Evolutionary conservation across 306 rosid species (phyloP), one percentile per base, ranked within the genome.

Genomic region (Astragalus membranaceus): DNA sequence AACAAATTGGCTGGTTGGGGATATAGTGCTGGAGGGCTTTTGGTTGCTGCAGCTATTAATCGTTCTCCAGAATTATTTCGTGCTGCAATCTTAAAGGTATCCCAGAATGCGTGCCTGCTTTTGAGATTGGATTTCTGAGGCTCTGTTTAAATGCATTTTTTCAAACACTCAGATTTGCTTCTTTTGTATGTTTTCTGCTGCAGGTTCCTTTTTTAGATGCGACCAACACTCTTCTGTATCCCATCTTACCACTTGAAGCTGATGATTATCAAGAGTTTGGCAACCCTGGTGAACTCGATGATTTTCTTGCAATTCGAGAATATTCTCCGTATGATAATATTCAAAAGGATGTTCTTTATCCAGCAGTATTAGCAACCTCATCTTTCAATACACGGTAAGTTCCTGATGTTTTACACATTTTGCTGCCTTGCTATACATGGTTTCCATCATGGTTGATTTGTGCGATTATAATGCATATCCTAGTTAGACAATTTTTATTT

Each of bases 151-250:
- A 57, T 67, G 39, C 54, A 37, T 69, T 58, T 64, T 70, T 75
- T 71, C 20, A 13, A 51, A 58, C 47, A 14, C 66, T 61, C 49
- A 41, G 20, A 68, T 14, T 46, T 61, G 10, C 55, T 47, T 53
- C 17, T 63, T 44, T 47, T 16, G 35, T 75, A n/a, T 56, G 64
- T 10, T 43, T 62, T 84, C 69, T 74, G 68, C 81, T 75, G 58
- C 80, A 91, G 99, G 95, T 89, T 77, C 96, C 99, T 4, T 91
- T 94, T 87, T 78, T 95, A 63, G 99, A 95, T 75, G 70, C 91
- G 16, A 82, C 94, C 49, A 87, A 79, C 86, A 91, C 97, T 74
- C 99, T 91, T 74, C 78, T 85, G 69, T 53, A 86, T 83, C 99
- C 99, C 23, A 84, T 89, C 78, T 80, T 95, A 73, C 96, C 97